Evolutionary conservation across 768 basidiomycete species (phyloP).

Genomic region (Lactifluus piperatus): DNA sequence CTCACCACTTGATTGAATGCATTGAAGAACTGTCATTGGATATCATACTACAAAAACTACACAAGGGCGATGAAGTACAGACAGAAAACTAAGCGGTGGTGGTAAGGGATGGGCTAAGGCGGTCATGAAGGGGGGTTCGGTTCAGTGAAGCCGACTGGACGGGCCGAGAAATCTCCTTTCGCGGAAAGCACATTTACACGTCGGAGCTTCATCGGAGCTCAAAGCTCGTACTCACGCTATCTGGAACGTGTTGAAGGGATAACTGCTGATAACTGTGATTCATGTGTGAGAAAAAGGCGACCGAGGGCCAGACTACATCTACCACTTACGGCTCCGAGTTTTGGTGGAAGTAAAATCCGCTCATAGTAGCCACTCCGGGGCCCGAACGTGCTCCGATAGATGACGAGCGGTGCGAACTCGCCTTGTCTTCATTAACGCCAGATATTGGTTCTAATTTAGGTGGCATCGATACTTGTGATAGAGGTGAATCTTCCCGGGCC

Average conservation of each 20-base stretch:
- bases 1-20: conserved; percentile 1
- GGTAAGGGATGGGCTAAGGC: background rate
- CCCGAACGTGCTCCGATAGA: conserved; percentile 41
- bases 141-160: background rate
- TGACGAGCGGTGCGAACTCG: conserved; percentile 30
- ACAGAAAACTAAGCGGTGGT: background rate
- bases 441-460: conserved; percentile 23
- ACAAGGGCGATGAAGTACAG: conserved; percentile 16
- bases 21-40: conserved; percentile 10
- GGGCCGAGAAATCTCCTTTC: background rate
- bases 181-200: background rate
- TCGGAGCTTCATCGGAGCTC: conserved; percentile 60
- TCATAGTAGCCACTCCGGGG: conserved; percentile 61
- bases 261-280: conserved; percentile 75
- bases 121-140: background rate
- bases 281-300: conserved; percentile 1
- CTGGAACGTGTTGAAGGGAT: conserved; percentile 70
- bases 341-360: conserved; percentile 89
- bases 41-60: conserved; percentile 19
- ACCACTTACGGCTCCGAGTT: conserved; percentile 78
- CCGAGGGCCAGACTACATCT: background rate
- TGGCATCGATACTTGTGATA: background rate
- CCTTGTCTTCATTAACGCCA: conserved; percentile 29
- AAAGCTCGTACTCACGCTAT: conserved; percentile 65
- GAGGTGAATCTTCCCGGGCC: conserved; percentile 26